Percentiles rank a stretch among this genome's conserved stretches.
These are phyloP conservation scores for Didymella arachidicola DNA, from an alignment of 2,329 filamentous ascomycete species.

Conservation along the genomic window DNA sequence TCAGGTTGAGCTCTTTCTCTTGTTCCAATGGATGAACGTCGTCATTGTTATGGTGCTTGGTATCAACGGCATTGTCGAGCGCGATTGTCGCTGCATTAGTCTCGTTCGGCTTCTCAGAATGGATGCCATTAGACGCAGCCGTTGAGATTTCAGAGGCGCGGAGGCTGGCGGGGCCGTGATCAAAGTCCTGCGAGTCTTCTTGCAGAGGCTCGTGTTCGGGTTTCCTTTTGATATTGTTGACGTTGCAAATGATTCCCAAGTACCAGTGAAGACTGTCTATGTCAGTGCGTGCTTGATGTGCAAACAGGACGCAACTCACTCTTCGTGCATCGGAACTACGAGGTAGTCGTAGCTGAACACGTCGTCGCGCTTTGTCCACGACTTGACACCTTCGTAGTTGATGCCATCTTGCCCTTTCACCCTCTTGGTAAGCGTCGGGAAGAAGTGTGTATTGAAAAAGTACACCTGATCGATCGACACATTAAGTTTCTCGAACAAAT, in stretches of 20 bases:
- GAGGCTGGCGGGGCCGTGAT: neutral
- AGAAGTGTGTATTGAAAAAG: constrained; percentile 95
- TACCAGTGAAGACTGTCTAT: constrained; percentile 75
- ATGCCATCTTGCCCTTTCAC: constrained; percentile 62
- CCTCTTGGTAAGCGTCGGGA: constrained; percentile 72
- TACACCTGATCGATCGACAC: constrained; percentile 71
- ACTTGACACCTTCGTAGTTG: constrained; percentile 84
- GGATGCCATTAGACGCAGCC: neutral
- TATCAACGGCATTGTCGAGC: neutral
- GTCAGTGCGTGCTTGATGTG: constrained; percentile 10
- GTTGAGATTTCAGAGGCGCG: neutral
- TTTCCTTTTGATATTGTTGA: constrained; percentile 66
- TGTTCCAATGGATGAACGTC: constrained; percentile 36
- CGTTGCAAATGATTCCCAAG: constrained; percentile 91
- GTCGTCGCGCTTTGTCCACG: constrained; percentile 87
- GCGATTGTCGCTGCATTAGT: neutral
- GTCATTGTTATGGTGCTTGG: constrained; percentile 6
- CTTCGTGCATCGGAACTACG: constrained; percentile 89
- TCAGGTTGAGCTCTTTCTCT: constrained; percentile 28
- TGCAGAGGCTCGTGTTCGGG: neutral
- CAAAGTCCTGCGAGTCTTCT: constrained; percentile 17
- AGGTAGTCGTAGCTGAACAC: constrained; percentile 88
- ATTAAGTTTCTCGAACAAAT: constrained; percentile 48
- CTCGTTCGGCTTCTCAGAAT: neutral
- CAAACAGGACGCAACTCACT: constrained; percentile 39